Evolutionary conservation across 116 monocot species (phyloP), one percentile per base, ranked within the genome.

Genomic region (Trichopus zeylanicus): DNA sequence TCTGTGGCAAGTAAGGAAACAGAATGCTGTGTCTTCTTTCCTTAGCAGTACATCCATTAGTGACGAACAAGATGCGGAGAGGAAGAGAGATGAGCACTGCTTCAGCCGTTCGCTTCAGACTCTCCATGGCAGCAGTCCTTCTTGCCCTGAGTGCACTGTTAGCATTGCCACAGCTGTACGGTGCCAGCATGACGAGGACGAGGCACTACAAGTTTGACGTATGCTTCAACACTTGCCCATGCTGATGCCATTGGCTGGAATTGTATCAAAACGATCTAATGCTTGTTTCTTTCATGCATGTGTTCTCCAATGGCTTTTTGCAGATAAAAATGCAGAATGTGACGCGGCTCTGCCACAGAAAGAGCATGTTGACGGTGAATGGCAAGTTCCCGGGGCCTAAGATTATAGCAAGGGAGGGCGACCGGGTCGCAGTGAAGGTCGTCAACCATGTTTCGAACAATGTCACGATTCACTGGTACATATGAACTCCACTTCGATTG

Each of bases 301-400:
- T 2, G 7, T 13, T 28, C 2, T 18, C 25, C 0, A 13, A 3
- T 1, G 19, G 3, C 6, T 27, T 47, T 3, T 29, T 10, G 4
- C 58, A 76, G 76, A 54, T 76, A 31, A 56, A 22, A 21, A 12
- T 33, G 59, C 18, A 70, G 46, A 76, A 76, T 33, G 53, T 64
- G 31, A 76, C 76, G 2, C 57, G 76, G 22, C 55, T 76, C 5
- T 70, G 76, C 60, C 46, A 66, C 53, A 76, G 70, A 1, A 65
- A 57, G 59, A 70, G 70, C 65, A 53, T 76, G 39, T 32, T 60
- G 26, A 70, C 76, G 7, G 76, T 70, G 27, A 76, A 76, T 16
- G 76, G 76, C 12, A 28, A 70, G 53, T 60, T 70, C n/a, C 76
- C 76, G 1, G 76, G 76, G 10, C 76, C 76, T 13, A 64, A 47